Percentiles rank a stretch among this genome's conserved stretches.
phyloP scores from a whole-genome alignment of 2,329 filamentous ascomycete genomes.

The Dactylonectria estremocensis region DNA sequence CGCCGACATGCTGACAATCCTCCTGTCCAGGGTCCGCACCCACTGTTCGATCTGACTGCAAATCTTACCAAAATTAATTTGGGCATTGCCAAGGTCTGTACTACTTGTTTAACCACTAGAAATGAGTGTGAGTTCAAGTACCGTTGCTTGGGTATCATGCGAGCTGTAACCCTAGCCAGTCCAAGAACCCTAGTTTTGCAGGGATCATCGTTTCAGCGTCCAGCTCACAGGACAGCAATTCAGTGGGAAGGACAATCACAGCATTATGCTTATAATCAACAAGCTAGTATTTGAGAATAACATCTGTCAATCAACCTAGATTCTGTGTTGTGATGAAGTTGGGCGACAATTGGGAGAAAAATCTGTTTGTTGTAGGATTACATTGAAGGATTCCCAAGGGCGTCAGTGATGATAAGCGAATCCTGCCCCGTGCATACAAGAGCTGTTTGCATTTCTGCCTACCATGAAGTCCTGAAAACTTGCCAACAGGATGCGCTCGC shows the following conservation, averaged over 20 bases:
- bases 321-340: too few relatives aligned
- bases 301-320: neutral
- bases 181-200: neutral
- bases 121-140: neutral
- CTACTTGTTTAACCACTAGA: neutral
- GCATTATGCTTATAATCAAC: too few relatives aligned
- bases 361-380: too few relatives aligned
- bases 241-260: neutral
- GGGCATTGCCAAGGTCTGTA: neutral
- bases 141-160: neutral
- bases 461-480: too few relatives aligned
- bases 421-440: too few relatives aligned
- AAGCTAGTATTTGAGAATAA: neutral
- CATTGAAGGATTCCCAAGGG: too few relatives aligned
- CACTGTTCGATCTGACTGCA: neutral
- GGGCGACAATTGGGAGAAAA: too few relatives aligned
- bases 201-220: neutral
- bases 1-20: too few relatives aligned
- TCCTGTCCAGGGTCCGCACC: too few relatives aligned
- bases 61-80: neutral
- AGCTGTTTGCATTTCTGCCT: too few relatives aligned
- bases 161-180: neutral
- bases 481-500: too few relatives aligned
- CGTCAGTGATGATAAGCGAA: too few relatives aligned
- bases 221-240: neutral